Conservation (phyloP, 2,329 filamentous ascomycete genomes). For the Fusarium sp. region DNA sequence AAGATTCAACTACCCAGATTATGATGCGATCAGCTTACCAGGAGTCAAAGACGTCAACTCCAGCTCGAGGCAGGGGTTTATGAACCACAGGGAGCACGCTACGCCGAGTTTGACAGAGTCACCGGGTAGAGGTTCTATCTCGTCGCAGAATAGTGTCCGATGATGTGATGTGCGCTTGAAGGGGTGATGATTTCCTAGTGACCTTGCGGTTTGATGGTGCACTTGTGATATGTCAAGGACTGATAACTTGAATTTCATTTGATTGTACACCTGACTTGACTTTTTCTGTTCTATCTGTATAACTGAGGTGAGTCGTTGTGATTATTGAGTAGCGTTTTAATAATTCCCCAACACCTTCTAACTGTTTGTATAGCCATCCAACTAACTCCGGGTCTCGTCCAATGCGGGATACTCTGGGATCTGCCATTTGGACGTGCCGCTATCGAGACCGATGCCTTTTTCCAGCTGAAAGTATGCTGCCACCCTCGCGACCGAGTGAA, state of each 20-base stretch:
- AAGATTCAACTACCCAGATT: slow-evolving; percentile 28
- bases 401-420: slow-evolving; percentile 32
- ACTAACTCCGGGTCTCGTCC: not conserved
- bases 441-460: slow-evolving; percentile 15
- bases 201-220: not conserved
- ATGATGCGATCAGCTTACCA: slow-evolving; percentile 42
- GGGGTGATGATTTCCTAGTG: slow-evolving; percentile 12
- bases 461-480: slow-evolving; percentile 14
- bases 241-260: slow-evolving; percentile 19
- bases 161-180: slow-evolving; percentile 14
- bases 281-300: not conserved
- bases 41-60: slow-evolving; percentile 31
- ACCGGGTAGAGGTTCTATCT: slow-evolving; percentile 23
- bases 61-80: slow-evolving; percentile 13
- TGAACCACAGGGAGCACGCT: slow-evolving; percentile 23
- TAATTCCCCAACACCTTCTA: not conserved
- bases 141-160: slow-evolving; percentile 29
- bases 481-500: slow-evolving; percentile 11
- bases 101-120: slow-evolving; percentile 27
- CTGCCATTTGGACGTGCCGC: slow-evolving; percentile 22
- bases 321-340: not conserved
- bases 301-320: slow-evolving; percentile 23
- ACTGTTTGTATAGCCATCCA: slow-evolving; percentile 11
- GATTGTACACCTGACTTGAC: not conserved
- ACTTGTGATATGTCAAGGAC: slow-evolving; percentile 17